Evolutionary conservation across 768 basidiomycete genomes (phyloP), one percentile per base, ranked within the genome.

Genomic region (Amanita polypyramis): DNA sequence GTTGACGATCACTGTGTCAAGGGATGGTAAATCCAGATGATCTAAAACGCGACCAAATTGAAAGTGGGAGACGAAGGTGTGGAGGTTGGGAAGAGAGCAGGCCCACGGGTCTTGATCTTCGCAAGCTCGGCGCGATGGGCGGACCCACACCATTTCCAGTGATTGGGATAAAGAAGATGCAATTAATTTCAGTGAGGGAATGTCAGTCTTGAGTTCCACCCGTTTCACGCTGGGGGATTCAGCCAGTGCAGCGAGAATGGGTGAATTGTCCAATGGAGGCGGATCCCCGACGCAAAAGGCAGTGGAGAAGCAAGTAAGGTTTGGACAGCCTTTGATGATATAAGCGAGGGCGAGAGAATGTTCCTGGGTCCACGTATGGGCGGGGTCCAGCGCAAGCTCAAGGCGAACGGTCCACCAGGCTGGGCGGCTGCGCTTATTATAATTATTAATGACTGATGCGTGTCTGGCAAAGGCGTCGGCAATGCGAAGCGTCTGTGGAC

Each of bases 241-340:
- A 17, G 44, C 39, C 8, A 57, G 53, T 23, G 38, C 32, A 5
- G 37, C 32, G 17, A 56, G 27, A 15, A 56, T 17, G 10, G 30
- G 30, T 1, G 43, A 32, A 29, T 46, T 37, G 12, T 49, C 52
- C 40, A 58, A 51, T 5, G 40, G 20, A 10, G 44, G 47, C 7
- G 56, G 50, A 43, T 51, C 50, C 14, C 51, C 46, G 14, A 47
- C 49, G 12, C 52, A 56, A 38, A 56, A 55, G n/a, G 51, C 52
- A 12, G 55, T 55, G 14, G 61, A 62, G 38, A 62, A 60, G 20
- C 52, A 55, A 10, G 52, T 46, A 8, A 62, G 51, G 49, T 60
- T 62, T 17, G 52, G 50, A 30, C 61, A 62, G 27, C 20, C n/a
- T 36, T 44, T 45, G 40, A 60, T 50, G 30, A 62, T 58, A 19